Base-by-base conservation (phyloP, 1,284 basidiomycete species). In the Leccinum subrobustum region DNA sequence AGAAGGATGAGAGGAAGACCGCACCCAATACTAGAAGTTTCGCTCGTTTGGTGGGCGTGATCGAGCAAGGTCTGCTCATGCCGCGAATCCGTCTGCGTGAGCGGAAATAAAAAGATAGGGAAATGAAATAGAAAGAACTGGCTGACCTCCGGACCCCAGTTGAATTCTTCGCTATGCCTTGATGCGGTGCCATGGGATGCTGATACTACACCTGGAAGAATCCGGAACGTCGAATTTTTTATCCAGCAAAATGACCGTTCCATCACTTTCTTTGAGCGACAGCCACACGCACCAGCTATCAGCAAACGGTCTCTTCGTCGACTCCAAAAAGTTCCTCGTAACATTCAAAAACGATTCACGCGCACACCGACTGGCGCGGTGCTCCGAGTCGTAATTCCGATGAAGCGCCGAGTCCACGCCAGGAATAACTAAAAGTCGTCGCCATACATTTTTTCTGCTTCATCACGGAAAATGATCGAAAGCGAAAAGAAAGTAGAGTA, bases 241-340 rank as follows among this genome's bases (percentile, higher is more conserved):
- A 67, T 90, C 84, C 50, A 91, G 65, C 89, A 89, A 91, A 51
- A 90, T 89, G 3, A 88, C 89, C 7, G 89, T 91, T 12, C 81
- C 83, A 66, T 91, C 89, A 64, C 79, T 84, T 58, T 84, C 85
- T 3, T 83, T 91, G 67, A 84, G 76, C 2, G 88, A 88, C 20
- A 91, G 66, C 89, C 88, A 91, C 25, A 62, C 67, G 23, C 78
- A 77, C 86, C 87, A 89, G 29, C 76, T 68, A 8, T 68, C 68
- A 33, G 67, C 69, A 63, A 65, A 60, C 57, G 59, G 65, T 67
- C 35, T 67, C 59, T n/a, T 62, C 35, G 61, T 64, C 11, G 66
- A 70, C 59, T 78, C 73, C 42, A 85, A 67, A 56, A 80, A 77
- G 14, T 71, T 66, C 47, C 76, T 76, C 14, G 87, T 71, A 11